Evolutionary conservation across 164 flowering plant genomes (phyloP).

Genomic region (Aristolochia contorta): DNA sequence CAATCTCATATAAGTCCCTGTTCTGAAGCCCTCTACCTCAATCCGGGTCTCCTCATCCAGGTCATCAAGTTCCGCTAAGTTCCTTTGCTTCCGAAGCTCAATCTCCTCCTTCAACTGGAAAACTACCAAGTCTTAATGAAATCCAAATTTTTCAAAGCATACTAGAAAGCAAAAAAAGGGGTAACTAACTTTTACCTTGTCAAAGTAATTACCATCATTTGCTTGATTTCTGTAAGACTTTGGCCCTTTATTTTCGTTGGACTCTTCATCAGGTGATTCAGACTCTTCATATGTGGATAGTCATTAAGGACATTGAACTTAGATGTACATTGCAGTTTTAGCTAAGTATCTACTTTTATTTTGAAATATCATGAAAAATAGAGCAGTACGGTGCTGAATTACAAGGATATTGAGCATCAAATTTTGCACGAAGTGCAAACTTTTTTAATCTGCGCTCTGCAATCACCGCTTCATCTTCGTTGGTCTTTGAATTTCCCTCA

Average conservation of each 20-base stretch:
- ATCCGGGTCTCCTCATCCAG: constrained; percentile 74
- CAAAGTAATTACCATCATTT: constrained; percentile 48
- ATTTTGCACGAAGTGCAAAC: constrained; percentile 85
- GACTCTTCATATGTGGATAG: constrained; percentile 50
- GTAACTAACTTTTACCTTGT: constrained; percentile 46
- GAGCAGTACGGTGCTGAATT: not conserved
- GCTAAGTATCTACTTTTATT: not conserved
- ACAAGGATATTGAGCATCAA: constrained; percentile 85
- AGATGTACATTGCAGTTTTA: not conserved
- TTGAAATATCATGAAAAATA: not conserved
- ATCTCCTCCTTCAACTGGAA: constrained; percentile 80
- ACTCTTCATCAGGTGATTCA: constrained; percentile 58
- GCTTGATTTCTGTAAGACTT: constrained; percentile 26
- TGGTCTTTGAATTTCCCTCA: constrained; percentile 13
- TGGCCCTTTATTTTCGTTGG: constrained; percentile 22
- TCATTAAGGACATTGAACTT: constrained; percentile 40
- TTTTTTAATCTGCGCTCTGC: constrained; percentile 77
- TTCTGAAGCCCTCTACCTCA: constrained; percentile 82
- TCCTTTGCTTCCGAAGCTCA: constrained; percentile 72
- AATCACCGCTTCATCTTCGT: constrained; percentile 24
- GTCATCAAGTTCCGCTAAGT: constrained; percentile 73
- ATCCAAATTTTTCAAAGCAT: not conserved
- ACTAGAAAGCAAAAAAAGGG: not conserved
- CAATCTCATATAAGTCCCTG: constrained; percentile 84
- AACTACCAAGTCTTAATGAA: not conserved